Conservation (phyloP, 495 filamentous ascomycete genomes). For the Trichodelitschia bisporula region DNA sequence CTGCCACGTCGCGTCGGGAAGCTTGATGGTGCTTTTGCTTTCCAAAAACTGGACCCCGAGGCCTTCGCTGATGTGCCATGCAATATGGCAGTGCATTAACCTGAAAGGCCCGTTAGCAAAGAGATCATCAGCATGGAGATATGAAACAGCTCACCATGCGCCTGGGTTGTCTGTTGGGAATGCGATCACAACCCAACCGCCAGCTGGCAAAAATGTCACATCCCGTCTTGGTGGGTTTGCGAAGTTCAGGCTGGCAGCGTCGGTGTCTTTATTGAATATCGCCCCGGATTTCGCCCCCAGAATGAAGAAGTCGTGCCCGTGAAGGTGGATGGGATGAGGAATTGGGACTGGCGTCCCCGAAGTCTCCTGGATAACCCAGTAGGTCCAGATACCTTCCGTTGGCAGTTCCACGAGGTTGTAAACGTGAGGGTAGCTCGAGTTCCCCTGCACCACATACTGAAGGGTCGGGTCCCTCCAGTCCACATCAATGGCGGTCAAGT, state of each 20-base stretch:
- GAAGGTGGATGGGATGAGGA: slow-evolving; percentile 15
- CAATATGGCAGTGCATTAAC: slow-evolving; percentile 17
- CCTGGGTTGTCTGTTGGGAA: slow-evolving; percentile 16
- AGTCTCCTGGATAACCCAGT: slow-evolving; percentile 16
- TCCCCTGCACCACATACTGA: slow-evolving; percentile 12
- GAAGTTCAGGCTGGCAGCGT: slow-evolving; percentile 5
- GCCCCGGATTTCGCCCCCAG: slow-evolving; percentile 8
- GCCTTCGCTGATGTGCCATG: slow-evolving; percentile 13
- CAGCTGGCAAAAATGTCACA: slow-evolving; percentile 10
- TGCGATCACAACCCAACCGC: slow-evolving; percentile 12
- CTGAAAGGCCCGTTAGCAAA: no score
- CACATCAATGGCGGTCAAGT: slow-evolving; percentile 14
- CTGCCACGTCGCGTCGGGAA: background rate
- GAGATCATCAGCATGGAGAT: no score
- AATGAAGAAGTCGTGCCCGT: slow-evolving; percentile 16
- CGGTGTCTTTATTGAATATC: slow-evolving; percentile 7
- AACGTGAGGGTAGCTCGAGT: slow-evolving; percentile 11
- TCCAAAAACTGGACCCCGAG: slow-evolving; percentile 14
- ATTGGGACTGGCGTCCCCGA: slow-evolving; percentile 5
- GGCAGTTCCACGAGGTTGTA: slow-evolving; percentile 16
- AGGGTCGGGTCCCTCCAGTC: slow-evolving; percentile 16
- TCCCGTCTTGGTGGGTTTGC: slow-evolving; percentile 14
- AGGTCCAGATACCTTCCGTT: slow-evolving; percentile 13
- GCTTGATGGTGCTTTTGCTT: slow-evolving; percentile 3
- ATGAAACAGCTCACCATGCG: no score